phyloP scores from a whole-genome alignment of 164 flowering plant species.

The Taxillus chinensis region DNA sequence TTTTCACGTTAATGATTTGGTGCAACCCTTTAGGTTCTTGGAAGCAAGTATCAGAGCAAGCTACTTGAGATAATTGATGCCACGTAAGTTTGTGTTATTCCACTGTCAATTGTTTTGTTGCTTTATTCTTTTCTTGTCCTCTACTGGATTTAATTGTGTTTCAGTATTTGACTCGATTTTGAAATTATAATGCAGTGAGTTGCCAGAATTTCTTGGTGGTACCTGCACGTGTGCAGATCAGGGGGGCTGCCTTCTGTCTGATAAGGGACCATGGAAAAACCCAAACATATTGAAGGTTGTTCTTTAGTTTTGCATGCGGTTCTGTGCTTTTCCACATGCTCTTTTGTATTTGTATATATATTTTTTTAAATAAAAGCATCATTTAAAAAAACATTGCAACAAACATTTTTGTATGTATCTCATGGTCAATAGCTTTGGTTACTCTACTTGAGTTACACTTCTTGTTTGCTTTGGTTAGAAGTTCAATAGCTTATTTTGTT shows the following conservation, averaged over 20 bases:
- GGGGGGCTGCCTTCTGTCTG: slow-evolving; percentile 57
- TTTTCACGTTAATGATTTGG: neutral
- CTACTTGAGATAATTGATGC: slow-evolving; percentile 88
- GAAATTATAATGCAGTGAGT: slow-evolving; percentile 38
- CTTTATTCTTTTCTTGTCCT: too few species aligned
- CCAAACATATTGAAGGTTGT: slow-evolving; percentile 44
- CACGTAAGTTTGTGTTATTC: neutral
- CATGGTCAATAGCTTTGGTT: neutral
- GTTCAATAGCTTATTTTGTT: neutral
- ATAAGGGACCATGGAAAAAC: slow-evolving; percentile 68
- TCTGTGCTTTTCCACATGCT: too few species aligned
- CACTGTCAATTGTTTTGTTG: too few species aligned
- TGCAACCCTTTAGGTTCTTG: slow-evolving; percentile 53
- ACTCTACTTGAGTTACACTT: neutral
- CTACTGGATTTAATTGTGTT: too few species aligned
- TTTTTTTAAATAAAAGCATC: too few species aligned
- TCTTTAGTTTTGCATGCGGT: neutral
- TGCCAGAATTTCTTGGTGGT: slow-evolving; percentile 56
- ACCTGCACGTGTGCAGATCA: slow-evolving; percentile 45
- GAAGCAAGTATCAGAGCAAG: slow-evolving; percentile 74
- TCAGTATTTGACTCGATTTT: neutral
- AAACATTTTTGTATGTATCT: neutral
- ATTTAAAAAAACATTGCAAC: neutral
- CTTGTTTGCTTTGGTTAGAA: too few species aligned
- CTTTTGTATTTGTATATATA: neutral